A percentile compares a stretch with the other conserved stretches of the same genome.
Conservation (phyloP, 1,139 yeast species). For the Scheffersomyces quercinus region DNA sequence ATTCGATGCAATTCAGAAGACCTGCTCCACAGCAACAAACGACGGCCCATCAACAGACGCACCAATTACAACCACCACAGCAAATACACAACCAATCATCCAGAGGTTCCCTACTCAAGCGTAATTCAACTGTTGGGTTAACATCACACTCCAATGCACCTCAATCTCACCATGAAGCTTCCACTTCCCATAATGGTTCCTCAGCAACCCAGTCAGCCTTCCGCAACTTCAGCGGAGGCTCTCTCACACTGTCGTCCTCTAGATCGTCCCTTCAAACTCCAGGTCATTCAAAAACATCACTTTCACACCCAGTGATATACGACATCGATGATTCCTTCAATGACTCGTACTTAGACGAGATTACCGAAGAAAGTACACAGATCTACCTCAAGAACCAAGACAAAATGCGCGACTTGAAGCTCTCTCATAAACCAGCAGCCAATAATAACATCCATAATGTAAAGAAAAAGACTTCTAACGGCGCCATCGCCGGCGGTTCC, state of each 20-base stretch:
- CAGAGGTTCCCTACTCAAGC: conserved; percentile 1
- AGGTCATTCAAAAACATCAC: conserved; percentile 6
- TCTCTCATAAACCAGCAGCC: conserved; percentile 9
- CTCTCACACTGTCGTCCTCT: conserved; percentile 12
- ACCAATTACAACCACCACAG: conserved; percentile 1
- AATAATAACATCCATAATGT: background rate
- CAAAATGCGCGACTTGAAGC: conserved; percentile 15
- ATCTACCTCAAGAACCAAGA: conserved; percentile 10
- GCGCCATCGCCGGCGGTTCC: background rate
- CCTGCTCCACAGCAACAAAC: conserved; percentile 10
- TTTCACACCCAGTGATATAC: conserved; percentile 10
- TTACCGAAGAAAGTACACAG: conserved; percentile 16
- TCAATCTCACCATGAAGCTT: no score
- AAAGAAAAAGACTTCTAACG: background rate
- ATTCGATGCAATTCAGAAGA: conserved; percentile 10
- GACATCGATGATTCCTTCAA: conserved; percentile 33
- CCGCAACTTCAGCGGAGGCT: conserved; percentile 16
- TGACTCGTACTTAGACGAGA: conserved; percentile 31
- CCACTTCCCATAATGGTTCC: no score
- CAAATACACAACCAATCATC: conserved; percentile 1
- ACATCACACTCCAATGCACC: no score
- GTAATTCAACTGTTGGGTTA: background rate
- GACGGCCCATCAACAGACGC: conserved; percentile 4
- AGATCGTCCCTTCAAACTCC: conserved; percentile 6
- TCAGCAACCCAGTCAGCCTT: conserved; percentile 9